Conservation (phyloP, 2,329 filamentous ascomycete genomes). For the Cordyceps farinosa region DNA sequence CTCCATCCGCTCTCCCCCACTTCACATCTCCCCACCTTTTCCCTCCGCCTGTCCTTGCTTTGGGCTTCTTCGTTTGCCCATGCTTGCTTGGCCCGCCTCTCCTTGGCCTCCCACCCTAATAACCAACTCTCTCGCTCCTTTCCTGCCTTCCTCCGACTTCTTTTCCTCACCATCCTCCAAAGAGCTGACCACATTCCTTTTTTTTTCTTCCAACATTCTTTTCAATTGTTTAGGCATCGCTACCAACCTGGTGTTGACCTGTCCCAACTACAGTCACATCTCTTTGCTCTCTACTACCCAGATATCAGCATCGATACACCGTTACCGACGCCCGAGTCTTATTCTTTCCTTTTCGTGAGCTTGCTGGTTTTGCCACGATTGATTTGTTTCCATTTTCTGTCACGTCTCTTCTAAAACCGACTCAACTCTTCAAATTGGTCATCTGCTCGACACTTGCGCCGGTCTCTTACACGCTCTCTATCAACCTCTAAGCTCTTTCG, state of each 20-base stretch:
- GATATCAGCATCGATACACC: background rate
- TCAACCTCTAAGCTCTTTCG: constrained; percentile 19
- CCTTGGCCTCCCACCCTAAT: background rate
- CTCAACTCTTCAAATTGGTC: background rate
- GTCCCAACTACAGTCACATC: constrained; percentile 18
- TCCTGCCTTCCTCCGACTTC: constrained; percentile 7
- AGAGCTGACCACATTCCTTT: constrained; percentile 9
- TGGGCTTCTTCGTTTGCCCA: background rate
- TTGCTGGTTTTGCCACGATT: constrained; percentile 20
- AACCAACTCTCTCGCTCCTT: constrained; percentile 8
- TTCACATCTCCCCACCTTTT: background rate
- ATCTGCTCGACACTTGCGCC: constrained; percentile 22
- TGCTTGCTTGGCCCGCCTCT: background rate
- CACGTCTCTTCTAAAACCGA: background rate
- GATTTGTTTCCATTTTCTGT: background rate
- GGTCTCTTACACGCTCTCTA: constrained; percentile 22
- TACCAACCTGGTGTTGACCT: constrained; percentile 13
- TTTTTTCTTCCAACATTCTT: constrained; percentile 14
- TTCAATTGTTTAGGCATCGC: constrained; percentile 5
- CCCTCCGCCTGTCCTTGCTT: background rate
- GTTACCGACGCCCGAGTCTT: constrained; percentile 4
- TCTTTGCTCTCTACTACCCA: constrained; percentile 12
- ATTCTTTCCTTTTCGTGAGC: constrained; percentile 18
- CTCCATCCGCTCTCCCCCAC: background rate
- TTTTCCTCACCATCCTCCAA: constrained; percentile 1